A percentile compares a stretch with the other conserved stretches of the same genome.
Evolutionary conservation across 2,329 filamentous ascomycete species (phyloP).

Genomic region (Ascomycota sp.): DNA sequence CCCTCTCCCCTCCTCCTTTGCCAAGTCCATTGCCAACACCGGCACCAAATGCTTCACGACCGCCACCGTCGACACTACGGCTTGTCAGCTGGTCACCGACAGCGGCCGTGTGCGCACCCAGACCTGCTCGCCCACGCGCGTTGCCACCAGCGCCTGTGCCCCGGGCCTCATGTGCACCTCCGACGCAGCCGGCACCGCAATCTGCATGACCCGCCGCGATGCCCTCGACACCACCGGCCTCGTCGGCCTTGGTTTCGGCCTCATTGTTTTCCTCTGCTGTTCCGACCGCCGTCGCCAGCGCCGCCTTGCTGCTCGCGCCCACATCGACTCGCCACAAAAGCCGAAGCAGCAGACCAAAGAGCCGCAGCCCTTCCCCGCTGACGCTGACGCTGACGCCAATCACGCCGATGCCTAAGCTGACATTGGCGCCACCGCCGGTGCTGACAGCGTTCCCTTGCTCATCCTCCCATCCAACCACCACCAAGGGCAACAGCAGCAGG

Average conservation of each 20-base stretch:
- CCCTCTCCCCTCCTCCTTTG: conserved; percentile 2
- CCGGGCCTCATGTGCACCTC: conserved; percentile 22
- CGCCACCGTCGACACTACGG: conserved; percentile 12
- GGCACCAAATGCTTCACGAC: conserved; percentile 17
- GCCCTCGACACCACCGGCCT: conserved; percentile 23
- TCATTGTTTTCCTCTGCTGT: conserved; percentile 23
- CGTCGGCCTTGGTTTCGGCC: conserved; percentile 25
- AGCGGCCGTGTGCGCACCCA: conserved; percentile 13
- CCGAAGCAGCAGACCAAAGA: conserved; percentile 28
- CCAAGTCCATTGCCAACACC: conserved; percentile 2
- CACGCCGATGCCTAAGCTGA: no score
- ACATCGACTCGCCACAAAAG: conserved; percentile 21
- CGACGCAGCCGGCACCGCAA: conserved; percentile 14
- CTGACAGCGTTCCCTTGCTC: no score
- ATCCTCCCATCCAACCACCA: no score
- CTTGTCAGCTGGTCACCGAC: conserved; percentile 19
- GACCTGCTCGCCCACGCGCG: conserved; percentile 18
- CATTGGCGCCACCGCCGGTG: no score
- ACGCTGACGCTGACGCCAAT: no score
- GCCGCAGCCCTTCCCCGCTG: no score
- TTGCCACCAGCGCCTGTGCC: conserved; percentile 18
- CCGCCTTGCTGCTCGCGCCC: conserved; percentile 22
- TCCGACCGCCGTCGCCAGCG: conserved; percentile 28
- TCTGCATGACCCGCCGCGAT: conserved; percentile 21
- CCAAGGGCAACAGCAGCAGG: no score